Conservation (phyloP, 2,329 filamentous ascomycete species). For the Geosmithia putterillii region DNA sequence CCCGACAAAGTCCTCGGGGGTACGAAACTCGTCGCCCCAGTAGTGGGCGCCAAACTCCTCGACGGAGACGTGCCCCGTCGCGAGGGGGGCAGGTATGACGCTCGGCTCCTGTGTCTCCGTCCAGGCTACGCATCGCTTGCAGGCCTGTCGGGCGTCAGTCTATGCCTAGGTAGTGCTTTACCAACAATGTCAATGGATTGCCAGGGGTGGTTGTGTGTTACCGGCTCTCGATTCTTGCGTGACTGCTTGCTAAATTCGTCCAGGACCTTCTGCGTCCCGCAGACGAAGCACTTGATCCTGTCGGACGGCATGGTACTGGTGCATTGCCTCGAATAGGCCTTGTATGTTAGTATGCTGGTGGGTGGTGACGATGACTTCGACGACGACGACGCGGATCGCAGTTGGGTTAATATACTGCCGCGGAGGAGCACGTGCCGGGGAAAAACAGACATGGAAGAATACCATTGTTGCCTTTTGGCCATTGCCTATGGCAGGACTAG, state of each 20-base stretch:
- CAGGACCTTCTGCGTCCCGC: slow-evolving; percentile 12
- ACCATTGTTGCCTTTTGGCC: no score
- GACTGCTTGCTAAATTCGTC: slow-evolving; percentile 16
- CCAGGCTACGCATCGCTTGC: slow-evolving; percentile 22
- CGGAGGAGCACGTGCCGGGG: no score
- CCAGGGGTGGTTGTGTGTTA: slow-evolving; percentile 5
- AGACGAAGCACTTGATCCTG: slow-evolving; percentile 15
- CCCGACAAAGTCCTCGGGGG: neutral
- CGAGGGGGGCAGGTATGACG: slow-evolving; percentile 14
- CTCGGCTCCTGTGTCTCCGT: slow-evolving; percentile 19
- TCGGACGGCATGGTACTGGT: neutral
- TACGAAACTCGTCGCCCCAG: neutral
- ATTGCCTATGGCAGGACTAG: no score
- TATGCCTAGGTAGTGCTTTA: neutral
- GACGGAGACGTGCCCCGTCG: slow-evolving; percentile 18
- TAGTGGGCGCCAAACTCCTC: slow-evolving; percentile 10
- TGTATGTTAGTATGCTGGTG: no score
- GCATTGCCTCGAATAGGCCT: no score
- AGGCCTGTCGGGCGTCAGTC: slow-evolving; percentile 12
- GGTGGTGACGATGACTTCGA: no score
- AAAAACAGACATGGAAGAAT: no score
- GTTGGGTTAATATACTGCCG: no score
- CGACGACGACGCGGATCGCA: no score
- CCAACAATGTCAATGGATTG: neutral
- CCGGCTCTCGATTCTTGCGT: slow-evolving; percentile 14